Evolutionary conservation across 2,329 filamentous ascomycete genomes (phyloP).

Genomic region (Cladophialophora psammophila): DNA sequence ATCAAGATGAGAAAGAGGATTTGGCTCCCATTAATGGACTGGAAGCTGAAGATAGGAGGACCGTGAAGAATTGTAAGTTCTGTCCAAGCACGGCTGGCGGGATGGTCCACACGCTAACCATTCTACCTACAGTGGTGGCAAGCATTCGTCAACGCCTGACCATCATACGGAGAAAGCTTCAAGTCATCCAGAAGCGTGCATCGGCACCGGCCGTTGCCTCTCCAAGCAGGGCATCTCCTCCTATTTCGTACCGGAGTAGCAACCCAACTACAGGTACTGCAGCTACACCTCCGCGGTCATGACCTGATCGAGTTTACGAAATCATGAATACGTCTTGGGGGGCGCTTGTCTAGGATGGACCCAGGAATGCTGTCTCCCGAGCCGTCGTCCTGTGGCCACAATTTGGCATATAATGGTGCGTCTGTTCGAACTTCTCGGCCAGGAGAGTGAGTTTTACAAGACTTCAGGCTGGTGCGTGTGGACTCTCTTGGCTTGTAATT

Average conservation of each 20-base stretch:
- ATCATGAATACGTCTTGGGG: conserved; percentile 14
- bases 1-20: conserved; percentile 45
- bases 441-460: background rate
- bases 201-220: conserved; percentile 48
- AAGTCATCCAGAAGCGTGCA: conserved; percentile 55
- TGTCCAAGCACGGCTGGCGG: background rate
- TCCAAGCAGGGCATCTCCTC: conserved; percentile 37
- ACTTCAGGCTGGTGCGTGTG: background rate
- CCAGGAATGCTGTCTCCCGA: background rate
- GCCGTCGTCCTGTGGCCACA: conserved; percentile 3
- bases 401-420: conserved; percentile 13
- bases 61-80: conserved; percentile 59
- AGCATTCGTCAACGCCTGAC: conserved; percentile 58
- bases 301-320: conserved; percentile 19
- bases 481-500: conserved; percentile 24
- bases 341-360: background rate
- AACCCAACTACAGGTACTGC: conserved; percentile 24
- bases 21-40: conserved; percentile 52
- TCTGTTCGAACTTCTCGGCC: conserved; percentile 14
- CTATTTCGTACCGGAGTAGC: conserved; percentile 36
- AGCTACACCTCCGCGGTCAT: conserved; percentile 33
- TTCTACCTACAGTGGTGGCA: conserved; percentile 50
- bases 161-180: conserved; percentile 58
- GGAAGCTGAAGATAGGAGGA: conserved; percentile 56
- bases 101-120: conserved; percentile 38